Evolutionary conservation across 2,329 filamentous ascomycete species (phyloP).

Genomic region (Penicillium sp.): DNA sequence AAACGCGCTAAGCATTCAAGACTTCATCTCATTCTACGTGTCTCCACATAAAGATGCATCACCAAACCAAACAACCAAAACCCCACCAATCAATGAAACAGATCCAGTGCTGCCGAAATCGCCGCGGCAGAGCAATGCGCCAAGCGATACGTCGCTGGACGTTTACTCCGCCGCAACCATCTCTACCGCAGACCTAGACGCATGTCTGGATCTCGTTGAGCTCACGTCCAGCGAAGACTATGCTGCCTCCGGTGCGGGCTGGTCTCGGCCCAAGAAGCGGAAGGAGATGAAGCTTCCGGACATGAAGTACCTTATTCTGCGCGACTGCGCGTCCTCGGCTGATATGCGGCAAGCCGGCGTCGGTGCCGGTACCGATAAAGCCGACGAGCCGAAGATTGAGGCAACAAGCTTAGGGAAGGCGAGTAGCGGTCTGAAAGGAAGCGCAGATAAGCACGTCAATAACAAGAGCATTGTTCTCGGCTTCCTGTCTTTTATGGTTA

Average conservation of each 20-base stretch:
- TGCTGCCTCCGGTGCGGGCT: slow-evolving; percentile 53
- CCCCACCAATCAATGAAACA: background rate
- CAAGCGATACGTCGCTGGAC: slow-evolving; percentile 18
- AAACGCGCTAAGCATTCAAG: slow-evolving; percentile 40
- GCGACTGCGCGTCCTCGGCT: slow-evolving; percentile 15
- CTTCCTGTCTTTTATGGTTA: slow-evolving; percentile 59
- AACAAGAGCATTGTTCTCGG: slow-evolving; percentile 28
- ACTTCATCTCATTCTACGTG: slow-evolving; percentile 42
- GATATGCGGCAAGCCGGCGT: background rate
- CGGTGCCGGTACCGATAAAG: background rate
- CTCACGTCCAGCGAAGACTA: slow-evolving; percentile 57
- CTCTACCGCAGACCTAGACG: slow-evolving; percentile 42
- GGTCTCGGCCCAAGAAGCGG: slow-evolving; percentile 55
- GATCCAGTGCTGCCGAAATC: background rate
- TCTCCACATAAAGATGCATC: slow-evolving; percentile 7
- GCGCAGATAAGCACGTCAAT: background rate
- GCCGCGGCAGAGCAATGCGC: background rate
- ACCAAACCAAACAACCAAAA: slow-evolving; percentile 8
- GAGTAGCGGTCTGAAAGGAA: background rate
- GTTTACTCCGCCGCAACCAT: slow-evolving; percentile 41
- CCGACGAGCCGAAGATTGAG: background rate
- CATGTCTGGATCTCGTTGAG: slow-evolving; percentile 56
- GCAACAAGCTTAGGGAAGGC: background rate
- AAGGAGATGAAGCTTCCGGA: slow-evolving; percentile 60
- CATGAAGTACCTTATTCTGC: slow-evolving; percentile 60